Evolutionary conservation across 345 rosid species (phyloP).

Genomic region (Leavenworthia alabamica): DNA sequence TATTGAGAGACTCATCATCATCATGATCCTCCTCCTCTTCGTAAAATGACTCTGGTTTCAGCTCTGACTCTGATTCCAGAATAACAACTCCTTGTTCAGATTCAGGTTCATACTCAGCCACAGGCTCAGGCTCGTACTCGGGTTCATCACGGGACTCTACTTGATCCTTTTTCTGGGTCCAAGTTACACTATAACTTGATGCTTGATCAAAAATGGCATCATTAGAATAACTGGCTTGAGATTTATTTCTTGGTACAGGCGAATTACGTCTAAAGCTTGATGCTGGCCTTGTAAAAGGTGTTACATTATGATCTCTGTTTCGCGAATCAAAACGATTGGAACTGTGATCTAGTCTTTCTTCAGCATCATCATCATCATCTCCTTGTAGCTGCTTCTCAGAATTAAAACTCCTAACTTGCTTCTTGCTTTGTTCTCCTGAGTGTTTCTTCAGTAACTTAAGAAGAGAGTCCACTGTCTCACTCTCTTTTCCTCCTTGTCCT

Average conservation of each 20-base stretch:
- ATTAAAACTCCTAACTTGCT: conserved; percentile 27
- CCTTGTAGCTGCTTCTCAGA: conserved; percentile 26
- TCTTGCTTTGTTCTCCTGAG: conserved; percentile 54
- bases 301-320: conserved; percentile 28
- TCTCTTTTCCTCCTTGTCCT: conserved; percentile 55
- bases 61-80: conserved; percentile 24
- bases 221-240: conserved; percentile 39
- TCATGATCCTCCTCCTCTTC: conserved; percentile 20
- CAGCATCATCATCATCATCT: conserved; percentile 8
- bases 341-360: conserved; percentile 34
- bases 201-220: conserved; percentile 36
- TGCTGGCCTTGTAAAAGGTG: conserved; percentile 49
- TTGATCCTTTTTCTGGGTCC: conserved; percentile 31
- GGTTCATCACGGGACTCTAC: conserved; percentile 31
- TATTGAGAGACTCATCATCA: conserved; percentile 22
- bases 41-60: conserved; percentile 24
- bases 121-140: background rate
- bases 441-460: conserved; percentile 73
- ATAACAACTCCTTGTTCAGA: conserved; percentile 11
- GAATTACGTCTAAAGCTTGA: conserved; percentile 66
- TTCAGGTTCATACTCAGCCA: conserved; percentile 22
- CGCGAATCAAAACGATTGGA: conserved; percentile 10
- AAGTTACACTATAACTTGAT: conserved; percentile 23
- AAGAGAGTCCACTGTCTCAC: conserved; percentile 65
- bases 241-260: conserved; percentile 52